Base-by-base conservation (phyloP, 805 yeast genomes). In the Sugiyamaella smithiae region DNA sequence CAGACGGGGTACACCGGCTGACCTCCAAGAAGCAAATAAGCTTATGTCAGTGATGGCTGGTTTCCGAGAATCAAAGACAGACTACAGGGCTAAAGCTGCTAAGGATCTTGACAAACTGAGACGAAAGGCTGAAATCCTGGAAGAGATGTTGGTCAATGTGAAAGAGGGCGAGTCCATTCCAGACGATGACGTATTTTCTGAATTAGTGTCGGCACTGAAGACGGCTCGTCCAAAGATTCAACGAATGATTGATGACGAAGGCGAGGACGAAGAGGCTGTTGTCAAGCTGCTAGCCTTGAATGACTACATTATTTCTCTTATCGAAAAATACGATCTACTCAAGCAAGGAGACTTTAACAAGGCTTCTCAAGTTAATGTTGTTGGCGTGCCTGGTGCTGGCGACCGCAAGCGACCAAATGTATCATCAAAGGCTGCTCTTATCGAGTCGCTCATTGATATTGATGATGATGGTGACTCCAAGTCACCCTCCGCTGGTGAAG, bases 21-120 rank as follows among this genome's bases (percentile, higher is more conserved):
- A 93, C 69, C 77, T 93, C 62, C 87, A 84, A 59, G 99, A 93
- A 67, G 99, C 99, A 38, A 93, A 93, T 67, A 88, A 86, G 58
- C 76, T 93, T 67, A 93, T 93, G 99, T 89, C 91, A 66, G 81
- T 93, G 57, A 89, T 93, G 97, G 96, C 98, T 4, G 99, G 99
- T 4, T 93, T 88, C 73, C 88, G 86, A 60, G 96, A 89, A 64
- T 80, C 82, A 52, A 71, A 77, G 52, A 79, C 80, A 47, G 86
- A 83, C 59, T 85, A 88, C 56, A 82, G 81, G 61, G 87, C 85
- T 49, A 81, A 85, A 58, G 84, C 90, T 28, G 82, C 84, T 28
- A 88, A 85, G 55, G 98, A 93, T 62, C 73, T 93, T 46, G 88
- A 85, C 42, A 84, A 86, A 64, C 75, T 93, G 60, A 83, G 81